Base-by-base conservation (phyloP, 2,329 filamentous ascomycete genomes). In the Claviceps arundinis region DNA sequence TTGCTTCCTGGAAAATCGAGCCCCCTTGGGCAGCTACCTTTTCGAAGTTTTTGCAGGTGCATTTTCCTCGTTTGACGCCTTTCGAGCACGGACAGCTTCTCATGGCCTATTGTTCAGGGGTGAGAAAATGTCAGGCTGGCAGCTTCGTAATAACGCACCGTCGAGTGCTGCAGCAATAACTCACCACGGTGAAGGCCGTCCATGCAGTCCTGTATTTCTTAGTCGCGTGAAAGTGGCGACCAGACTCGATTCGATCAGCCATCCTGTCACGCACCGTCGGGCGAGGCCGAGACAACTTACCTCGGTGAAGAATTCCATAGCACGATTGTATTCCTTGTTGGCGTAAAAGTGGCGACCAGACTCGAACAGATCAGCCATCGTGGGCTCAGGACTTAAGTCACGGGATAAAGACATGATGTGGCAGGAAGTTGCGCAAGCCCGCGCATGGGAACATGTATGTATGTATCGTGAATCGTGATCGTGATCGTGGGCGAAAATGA, bases 1-100 rank as follows among this genome's bases (percentile, higher is more conserved):
- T 70, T 47, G 68, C 69, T 56, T 72, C 70, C 3, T 68, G 59
- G 55, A 70, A 71, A 24, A 72, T 66, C 17, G 65, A 68, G 11
- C 63, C 65, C 37, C 61, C 60, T 34, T 65, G 59, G 1, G 50
- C 51, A 2, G 63, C 66, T 11, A 66, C 60, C 22, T 61, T 59
- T 45, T 69, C 64, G 43, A 65, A 72, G 52, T 70, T 42, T 42
- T 42, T 42, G 13, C 40, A 42, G 40, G 17, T 42, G 40, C 40
- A 42, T 22, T 19, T 42, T 22, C 65, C 62, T 8, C 70, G 63
- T 46, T 62, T 67, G 43, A 57, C 58, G n/a, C 63, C 63, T 37
- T 63, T 60, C 47, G 56, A 59, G 55, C 68, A 71, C 1, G 62
- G 42, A 30, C 69, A 71, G 4, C 61, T 52, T 26, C 61, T 65